These are phyloP conservation scores for Pascua guehoae DNA, from an alignment of 1,284 basidiomycete genomes.

Conservation along the genomic window DNA sequence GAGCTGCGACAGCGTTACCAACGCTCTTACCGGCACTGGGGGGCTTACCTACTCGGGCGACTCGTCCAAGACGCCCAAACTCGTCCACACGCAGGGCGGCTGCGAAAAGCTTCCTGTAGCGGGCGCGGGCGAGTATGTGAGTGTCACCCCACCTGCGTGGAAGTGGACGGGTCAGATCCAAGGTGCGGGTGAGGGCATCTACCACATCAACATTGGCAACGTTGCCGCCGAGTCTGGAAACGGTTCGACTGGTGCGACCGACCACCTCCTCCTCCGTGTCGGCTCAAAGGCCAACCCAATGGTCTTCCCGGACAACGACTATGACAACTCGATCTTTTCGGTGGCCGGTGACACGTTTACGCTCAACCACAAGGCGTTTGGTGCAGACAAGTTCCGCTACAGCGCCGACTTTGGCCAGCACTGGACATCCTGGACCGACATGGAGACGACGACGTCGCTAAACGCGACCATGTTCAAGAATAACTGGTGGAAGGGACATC, in stretches of 20 bases:
- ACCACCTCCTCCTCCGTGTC: slow-evolving; percentile 75
- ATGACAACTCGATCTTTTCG: slow-evolving; percentile 60
- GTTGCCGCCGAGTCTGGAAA: slow-evolving; percentile 48
- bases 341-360: slow-evolving; percentile 62
- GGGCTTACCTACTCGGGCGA: slow-evolving; percentile 63
- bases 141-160: slow-evolving; percentile 61
- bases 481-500: slow-evolving; percentile 76
- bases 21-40: slow-evolving; percentile 51
- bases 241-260: slow-evolving; percentile 50
- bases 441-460: slow-evolving; percentile 68
- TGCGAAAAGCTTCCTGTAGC: slow-evolving; percentile 48
- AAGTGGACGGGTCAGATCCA: slow-evolving; percentile 70
- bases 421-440: slow-evolving; percentile 73
- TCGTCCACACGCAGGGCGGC: slow-evolving; percentile 44
- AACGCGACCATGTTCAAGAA: slow-evolving; percentile 59
- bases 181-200: slow-evolving; percentile 43
- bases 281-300: slow-evolving; percentile 69
- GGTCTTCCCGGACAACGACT: slow-evolving; percentile 72
- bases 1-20: slow-evolving; percentile 66
- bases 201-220: slow-evolving; percentile 48
- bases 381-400: slow-evolving; percentile 83
- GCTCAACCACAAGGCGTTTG: slow-evolving; percentile 73
- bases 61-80: slow-evolving; percentile 55
- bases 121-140: slow-evolving; percentile 34
- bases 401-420: slow-evolving; percentile 78